phyloP scores from a whole-genome alignment of 192 early-diverging fungal genomes.

The Pilobolus umbonatus region DNA sequence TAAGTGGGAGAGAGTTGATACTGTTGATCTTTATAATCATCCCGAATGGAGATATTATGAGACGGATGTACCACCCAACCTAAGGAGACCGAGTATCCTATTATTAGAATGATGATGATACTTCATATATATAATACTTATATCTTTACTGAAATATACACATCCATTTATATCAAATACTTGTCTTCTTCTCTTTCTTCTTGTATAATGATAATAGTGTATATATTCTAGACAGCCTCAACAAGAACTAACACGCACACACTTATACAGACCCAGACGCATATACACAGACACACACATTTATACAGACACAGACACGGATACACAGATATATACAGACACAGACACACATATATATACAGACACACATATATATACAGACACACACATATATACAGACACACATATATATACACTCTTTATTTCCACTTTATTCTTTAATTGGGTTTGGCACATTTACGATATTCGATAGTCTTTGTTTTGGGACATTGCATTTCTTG shows the following conservation, averaged over 20 bases:
- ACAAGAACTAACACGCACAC: too few species aligned
- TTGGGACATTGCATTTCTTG: slow-evolving; percentile 97
- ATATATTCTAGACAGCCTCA: too few species aligned
- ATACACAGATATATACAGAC: neutral
- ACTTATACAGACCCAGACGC: too few species aligned
- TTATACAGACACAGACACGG: too few species aligned
- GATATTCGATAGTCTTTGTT: slow-evolving; percentile 74
- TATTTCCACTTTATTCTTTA: slow-evolving; percentile 21
- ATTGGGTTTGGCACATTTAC: slow-evolving; percentile 94
- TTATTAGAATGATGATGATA: neutral
- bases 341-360: neutral
- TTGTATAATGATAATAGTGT: too few species aligned
- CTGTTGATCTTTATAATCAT: slow-evolving; percentile 20
- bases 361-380: too few species aligned
- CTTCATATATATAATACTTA: neutral
- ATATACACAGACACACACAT: too few species aligned
- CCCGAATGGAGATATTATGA: slow-evolving; percentile 30
- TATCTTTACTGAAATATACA: too few species aligned
- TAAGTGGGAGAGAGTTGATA: slow-evolving; percentile 25
- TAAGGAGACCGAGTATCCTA: neutral
- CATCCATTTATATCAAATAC: too few species aligned
- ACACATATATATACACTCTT: neutral
- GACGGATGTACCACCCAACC: slow-evolving; percentile 9
- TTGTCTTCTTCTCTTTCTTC: too few species aligned
- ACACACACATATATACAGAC: too few species aligned